phyloP scores from a whole-genome alignment of 768 basidiomycete genomes.

The Trametopsis cervina region DNA sequence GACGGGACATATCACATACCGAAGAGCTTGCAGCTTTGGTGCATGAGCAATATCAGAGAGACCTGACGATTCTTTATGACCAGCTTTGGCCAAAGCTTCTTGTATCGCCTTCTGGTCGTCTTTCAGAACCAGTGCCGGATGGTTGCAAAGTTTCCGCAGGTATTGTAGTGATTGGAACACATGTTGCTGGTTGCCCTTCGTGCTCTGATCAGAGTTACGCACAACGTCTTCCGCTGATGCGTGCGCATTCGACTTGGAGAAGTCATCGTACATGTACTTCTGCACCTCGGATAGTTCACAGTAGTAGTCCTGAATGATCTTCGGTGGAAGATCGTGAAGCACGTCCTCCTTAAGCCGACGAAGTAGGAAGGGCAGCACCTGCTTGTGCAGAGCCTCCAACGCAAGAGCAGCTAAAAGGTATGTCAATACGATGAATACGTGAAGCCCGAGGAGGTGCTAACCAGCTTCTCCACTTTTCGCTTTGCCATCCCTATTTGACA shows the following conservation, averaged over 20 bases:
- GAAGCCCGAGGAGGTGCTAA: too few species aligned
- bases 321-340: slow-evolving; percentile 89
- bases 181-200: slow-evolving; percentile 55
- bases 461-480: slow-evolving; percentile 92
- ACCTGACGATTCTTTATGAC: slow-evolving; percentile 32
- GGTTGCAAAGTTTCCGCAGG: slow-evolving; percentile 95
- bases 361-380: slow-evolving; percentile 96
- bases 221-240: slow-evolving; percentile 59
- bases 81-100: slow-evolving; percentile 50
- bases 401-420: slow-evolving; percentile 72
- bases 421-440: not conserved
- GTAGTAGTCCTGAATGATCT: slow-evolving; percentile 99
- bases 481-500: slow-evolving; percentile 93
- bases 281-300: slow-evolving; percentile 95
- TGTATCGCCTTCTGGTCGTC: slow-evolving; percentile 51
- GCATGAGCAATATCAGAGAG: slow-evolving; percentile 85
- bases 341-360: slow-evolving; percentile 98
- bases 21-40: slow-evolving; percentile 86
- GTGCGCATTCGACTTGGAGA: slow-evolving; percentile 71
- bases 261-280: slow-evolving; percentile 91
- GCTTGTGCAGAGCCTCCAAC: slow-evolving; percentile 94
- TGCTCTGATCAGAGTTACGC: slow-evolving; percentile 32
- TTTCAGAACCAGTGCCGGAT: slow-evolving; percentile 88
- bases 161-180: slow-evolving; percentile 98
- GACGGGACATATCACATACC: slow-evolving; percentile 40